Base-by-base conservation (phyloP, 768 basidiomycete species). In the Boletus rufocinnamomeus region DNA sequence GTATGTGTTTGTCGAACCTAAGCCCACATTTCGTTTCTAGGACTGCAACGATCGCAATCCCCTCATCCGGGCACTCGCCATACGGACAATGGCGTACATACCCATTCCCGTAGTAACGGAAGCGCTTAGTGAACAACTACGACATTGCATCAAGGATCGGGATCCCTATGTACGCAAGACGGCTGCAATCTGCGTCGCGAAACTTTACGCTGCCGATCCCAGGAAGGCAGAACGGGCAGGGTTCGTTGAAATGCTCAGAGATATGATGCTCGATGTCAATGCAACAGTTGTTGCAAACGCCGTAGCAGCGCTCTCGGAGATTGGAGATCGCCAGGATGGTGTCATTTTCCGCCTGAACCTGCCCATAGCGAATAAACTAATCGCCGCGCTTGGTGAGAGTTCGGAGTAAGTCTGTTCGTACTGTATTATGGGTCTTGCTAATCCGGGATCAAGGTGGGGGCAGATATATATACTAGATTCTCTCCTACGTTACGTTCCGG, bases 91-190 rank as follows among this genome's bases (percentile, higher is more conserved):
- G 96, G 96, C 97, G 8, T 98, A 97, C 70, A 98, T 99, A 66
- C 93, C 95, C 37, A 88, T 97, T 25, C 90, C 95, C 10, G 80
- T 87, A 50, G 93, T 98, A 60, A 88, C 88, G 14, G 89, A 92
- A 56, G 84, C 91, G 1, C 80, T 99, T 38, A 79, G 87, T 43
- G 97, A 98, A 57, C 96, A 95, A 52, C 79, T 99, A 32, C 85
- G 93, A 59, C 94, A 97, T 72, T 91, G 90, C 61, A 80, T 98
- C 44, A 91, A 93, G 68, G 97, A 99, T 72, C 82, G 87, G 17
- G 96, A 99, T 73, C 95, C 97, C 21, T 99, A 99, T 73, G 97
- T 99, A 17, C 88, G 97, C 60, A 99, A 99, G 78, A 99, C 97
- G 5, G 95, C 96, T 21, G 95, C 96, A 1, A 95, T 98, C 28